Evolutionary conservation across 805 yeast species (phyloP).

Genomic region (Metschnikowia cerradonensis): DNA sequence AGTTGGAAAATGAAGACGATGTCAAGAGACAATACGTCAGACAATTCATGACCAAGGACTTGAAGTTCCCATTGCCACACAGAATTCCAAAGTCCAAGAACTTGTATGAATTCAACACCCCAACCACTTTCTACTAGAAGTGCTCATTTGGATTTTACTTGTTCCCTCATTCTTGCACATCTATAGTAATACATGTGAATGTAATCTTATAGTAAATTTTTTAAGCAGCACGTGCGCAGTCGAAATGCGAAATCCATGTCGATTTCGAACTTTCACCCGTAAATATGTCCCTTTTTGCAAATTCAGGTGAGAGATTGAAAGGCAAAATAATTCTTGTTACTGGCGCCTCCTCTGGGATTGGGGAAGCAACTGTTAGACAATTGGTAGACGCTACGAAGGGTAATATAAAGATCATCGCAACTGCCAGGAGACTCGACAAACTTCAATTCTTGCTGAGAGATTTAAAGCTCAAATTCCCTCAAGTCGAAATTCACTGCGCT

Average conservation of each 20-base stretch:
- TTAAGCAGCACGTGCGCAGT: background rate
- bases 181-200: slow-evolving; percentile 18
- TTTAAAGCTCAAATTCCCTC: slow-evolving; percentile 46
- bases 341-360: slow-evolving; percentile 97
- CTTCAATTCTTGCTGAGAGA: slow-evolving; percentile 47
- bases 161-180: slow-evolving; percentile 11
- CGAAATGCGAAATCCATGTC: background rate
- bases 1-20: slow-evolving; percentile 94
- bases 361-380: slow-evolving; percentile 89
- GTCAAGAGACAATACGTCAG: slow-evolving; percentile 99
- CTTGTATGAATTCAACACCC: slow-evolving; percentile 88
- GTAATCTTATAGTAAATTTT: slow-evolving; percentile 9
- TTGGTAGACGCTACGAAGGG: slow-evolving; percentile 80
- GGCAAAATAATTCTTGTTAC: slow-evolving; percentile 77
- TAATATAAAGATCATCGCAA: slow-evolving; percentile 60
- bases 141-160: slow-evolving; percentile 4
- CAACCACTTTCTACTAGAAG: slow-evolving; percentile 92
- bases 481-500: slow-evolving; percentile 55
- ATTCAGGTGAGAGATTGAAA: slow-evolving; percentile 75
- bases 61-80: slow-evolving; percentile 99
- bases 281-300: slow-evolving; percentile 19
- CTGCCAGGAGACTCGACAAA: slow-evolving; percentile 74
- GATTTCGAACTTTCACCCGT: background rate
- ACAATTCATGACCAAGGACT: slow-evolving; percentile 92
- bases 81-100: slow-evolving; percentile 89